Base-by-base conservation (phyloP, 176 grass and related monocot species). In the Juncus inflexus region DNA sequence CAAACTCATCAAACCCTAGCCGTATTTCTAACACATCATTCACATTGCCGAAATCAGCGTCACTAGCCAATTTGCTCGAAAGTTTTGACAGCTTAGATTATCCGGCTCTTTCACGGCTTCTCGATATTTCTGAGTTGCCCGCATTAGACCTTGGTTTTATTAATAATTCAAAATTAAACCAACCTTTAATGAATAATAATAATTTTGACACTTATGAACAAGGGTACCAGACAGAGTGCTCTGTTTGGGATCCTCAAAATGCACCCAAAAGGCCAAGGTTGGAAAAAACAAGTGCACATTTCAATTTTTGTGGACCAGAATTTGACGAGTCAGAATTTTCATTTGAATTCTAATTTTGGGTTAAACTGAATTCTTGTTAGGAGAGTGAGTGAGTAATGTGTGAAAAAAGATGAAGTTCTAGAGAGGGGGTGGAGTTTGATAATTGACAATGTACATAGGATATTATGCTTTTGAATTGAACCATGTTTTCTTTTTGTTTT, bases 401-500 rank as follows among this genome's bases (percentile, higher is more conserved):
- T n/a, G 36, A 58, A 71, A 15, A 12, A 12, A 70, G 53, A 10
- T 43, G 38, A 35, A 52, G 37, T 59, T 52, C 37, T 42, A 42
- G 37, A 45, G 12, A 40, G 16, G 37, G 16, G 15, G 38, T 15
- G 4, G 12, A 16, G 38, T 45, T 71, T 47, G 67, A 71, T 11
- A 6, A 36, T 71, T 47, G 67, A 71, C 36, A 6, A 36, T 71
- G 67, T 71, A 71, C 55, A 71, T 71, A 71, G 54, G n/a, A 69
- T 56, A 69, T 55, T 56, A 69, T 55, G 65, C 64, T 67, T 51
- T 16, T 52, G 64, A 38, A 54, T 68, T 55, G 11, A 68, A 68
- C 43, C 67, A 59, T 71, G 58, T 59, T 69, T 69, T 69, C 37
- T 12, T 52, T 52, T 52, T 52, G 9, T 12, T 15, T 13, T 57